Base-by-base conservation (phyloP, 2,329 filamentous ascomycete genomes). In the Teratosphaeria nubilosa region DNA sequence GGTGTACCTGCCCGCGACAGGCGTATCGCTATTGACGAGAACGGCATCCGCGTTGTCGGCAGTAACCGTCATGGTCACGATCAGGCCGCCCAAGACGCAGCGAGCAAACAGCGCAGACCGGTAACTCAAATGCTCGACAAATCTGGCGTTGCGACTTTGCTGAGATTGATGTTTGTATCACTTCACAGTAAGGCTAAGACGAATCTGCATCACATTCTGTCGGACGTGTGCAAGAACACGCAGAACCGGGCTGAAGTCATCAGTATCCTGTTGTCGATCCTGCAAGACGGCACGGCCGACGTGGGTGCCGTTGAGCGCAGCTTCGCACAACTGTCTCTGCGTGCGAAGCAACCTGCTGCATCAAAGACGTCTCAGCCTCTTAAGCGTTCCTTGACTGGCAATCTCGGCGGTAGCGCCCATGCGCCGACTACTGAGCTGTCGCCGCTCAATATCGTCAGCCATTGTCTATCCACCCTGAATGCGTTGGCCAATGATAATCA, bases 91-190 rank as follows among this genome's bases (percentile, higher is more conserved):
- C 62, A 62, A 13, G 65, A 68, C 51, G 79, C 57, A 77, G 11
- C 25, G 13, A 77, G 51, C 73, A 73, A 59, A 41, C 86, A 88
- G 67, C 85, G 89, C 58, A 87, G 88, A 61, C 86, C 90, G 24
- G 88, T 95, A 59, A 88, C 96, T 25, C 94, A 99, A 71, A 96
- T 99, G 87, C 83, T 99, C 31, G 94, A 99, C 73, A 96, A 96
- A 75, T 83, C 91, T 53, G 94, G 95, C 27, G 86, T 99, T 64
- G 94, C 95, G 27, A 97, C 94, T n/a, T 78, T 99, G 34, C 80
- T 99, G 51, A 89, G 95, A n/a, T 82, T 99, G 10, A 96, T 99
- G 92, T 99, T 99, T 72, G 91, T 97, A 66, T 88, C 90, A 53
- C 90, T 96, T 64, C 89, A 92, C 63, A 90, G 89, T 24, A 94